A percentile compares a stretch with the other conserved stretches of the same genome.
Conservation (phyloP, 768 basidiomycete genomes). For the Lepiota venenata region DNA sequence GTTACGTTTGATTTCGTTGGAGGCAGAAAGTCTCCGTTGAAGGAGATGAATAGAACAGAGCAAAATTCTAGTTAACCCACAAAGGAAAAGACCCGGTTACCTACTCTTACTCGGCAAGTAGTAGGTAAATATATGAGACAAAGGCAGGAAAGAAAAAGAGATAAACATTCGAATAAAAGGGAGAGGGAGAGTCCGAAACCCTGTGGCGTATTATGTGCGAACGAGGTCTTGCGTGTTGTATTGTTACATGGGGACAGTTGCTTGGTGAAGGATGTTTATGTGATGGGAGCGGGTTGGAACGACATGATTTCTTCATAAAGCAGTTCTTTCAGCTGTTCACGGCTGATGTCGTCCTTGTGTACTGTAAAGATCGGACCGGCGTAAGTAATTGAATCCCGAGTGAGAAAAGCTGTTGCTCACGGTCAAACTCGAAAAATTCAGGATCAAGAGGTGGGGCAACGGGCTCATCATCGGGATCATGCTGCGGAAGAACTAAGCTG, state of each 20-base stretch:
- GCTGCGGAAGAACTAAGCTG: constrained; percentile 37
- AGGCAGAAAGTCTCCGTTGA: too few relatives aligned
- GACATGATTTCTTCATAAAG: constrained; percentile 94
- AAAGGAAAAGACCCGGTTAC: neutral
- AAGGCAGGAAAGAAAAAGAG: neutral
- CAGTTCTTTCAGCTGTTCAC: constrained; percentile 93
- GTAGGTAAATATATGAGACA: neutral
- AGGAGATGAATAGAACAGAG: too few relatives aligned
- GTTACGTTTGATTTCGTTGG: too few relatives aligned
- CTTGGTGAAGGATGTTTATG: constrained; percentile 24
- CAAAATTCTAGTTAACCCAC: neutral
- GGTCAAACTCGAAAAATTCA: constrained; percentile 96
- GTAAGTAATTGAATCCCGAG: neutral
- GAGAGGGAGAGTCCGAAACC: neutral
- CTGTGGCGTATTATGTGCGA: neutral
- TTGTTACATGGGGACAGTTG: neutral
- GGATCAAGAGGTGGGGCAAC: constrained; percentile 93
- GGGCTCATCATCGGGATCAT: constrained; percentile 97
- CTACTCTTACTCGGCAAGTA: neutral
- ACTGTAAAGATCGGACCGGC: constrained; percentile 38
- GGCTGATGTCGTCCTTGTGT: constrained; percentile 93
- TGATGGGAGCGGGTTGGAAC: constrained; percentile 62
- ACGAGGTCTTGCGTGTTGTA: neutral
- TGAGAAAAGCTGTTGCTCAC: constrained; percentile 36
- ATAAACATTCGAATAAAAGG: neutral